Evolutionary conservation across 176 grass and related monocot species (phyloP), one percentile per base, ranked within the genome.

Genomic region (Alloteropsis semialata): DNA sequence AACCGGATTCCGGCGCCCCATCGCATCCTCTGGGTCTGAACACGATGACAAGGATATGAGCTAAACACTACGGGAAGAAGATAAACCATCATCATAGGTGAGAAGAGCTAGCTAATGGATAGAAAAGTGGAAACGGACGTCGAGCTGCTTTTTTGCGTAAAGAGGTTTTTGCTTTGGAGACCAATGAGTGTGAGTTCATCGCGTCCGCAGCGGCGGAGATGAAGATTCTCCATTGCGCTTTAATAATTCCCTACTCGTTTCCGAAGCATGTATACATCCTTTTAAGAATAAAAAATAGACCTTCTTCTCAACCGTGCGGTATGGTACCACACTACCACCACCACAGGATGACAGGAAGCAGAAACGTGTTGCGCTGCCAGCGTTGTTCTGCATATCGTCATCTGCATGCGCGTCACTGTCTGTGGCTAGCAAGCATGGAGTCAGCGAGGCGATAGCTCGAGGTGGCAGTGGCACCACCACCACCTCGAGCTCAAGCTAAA

Each of bases 161-260:
- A 76, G 38, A 28, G 50, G 50, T 15, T 60, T 54, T 34, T 3
- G 58, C 49, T 84, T 77, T 84, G 69, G 36, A 45, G 73, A 70
- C 18, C 34, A 44, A 13, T 57, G 55, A 58, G 10, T 25, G 55
- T 51, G 12, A 38, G 60, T 49, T 70, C 17, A 68, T 82, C 28
- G n/a, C 59, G 12, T 34, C 39, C 28, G 16, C 32, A 79, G 54
- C 30, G 59, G 41, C 36, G 45, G 60, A 28, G 0, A 58, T 5
- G n/a, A 22, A 87, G 30, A 70, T 82, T 82, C 72, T 30, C 3
- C 12, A 13, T 61, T 68, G 6, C 19, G 56, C 65, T 88, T 62
- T 39, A 82, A 82, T 86, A 63, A 88, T 88, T 29, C 45, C 45
- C 42, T 32, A 34, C 10, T 81, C 70, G 49, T 69, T 76, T 75